Evolutionary conservation across 176 grass and related monocot species (phyloP).

Genomic region (Zoysia pacifica): DNA sequence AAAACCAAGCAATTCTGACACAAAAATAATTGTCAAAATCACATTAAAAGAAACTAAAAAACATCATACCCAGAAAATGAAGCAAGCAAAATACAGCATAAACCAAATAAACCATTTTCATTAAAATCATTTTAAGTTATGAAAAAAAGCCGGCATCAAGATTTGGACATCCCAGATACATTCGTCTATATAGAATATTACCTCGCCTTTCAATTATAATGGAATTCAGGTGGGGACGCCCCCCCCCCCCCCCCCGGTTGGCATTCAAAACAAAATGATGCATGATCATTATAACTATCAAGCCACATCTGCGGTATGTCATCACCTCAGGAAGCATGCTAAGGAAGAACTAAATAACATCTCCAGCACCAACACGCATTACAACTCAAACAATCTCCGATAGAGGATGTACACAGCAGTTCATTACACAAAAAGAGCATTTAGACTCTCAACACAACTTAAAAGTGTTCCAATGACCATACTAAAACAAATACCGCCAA

Average conservation of each 20-base stretch:
- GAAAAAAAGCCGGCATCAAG: conserved; percentile 5
- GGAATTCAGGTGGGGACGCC: too few relatives aligned
- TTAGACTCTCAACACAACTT: too few relatives aligned
- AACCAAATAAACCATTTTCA: neutral
- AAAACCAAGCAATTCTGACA: conserved; percentile 3
- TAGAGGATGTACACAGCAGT: too few relatives aligned
- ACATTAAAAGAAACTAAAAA: neutral
- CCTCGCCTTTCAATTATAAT: neutral
- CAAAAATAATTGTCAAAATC: conserved; percentile 9
- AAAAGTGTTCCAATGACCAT: too few relatives aligned
- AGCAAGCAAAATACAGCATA: conserved; percentile 13
- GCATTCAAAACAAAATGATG: neutral
- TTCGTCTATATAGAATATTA: conserved; percentile 21
- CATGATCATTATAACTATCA: neutral
- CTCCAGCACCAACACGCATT: neutral
- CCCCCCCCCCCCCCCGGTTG: neutral
- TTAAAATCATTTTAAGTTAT: conserved; percentile 17
- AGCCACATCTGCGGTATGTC: neutral
- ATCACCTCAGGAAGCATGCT: neutral
- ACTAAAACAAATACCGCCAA: too few relatives aligned
- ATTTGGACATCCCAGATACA: neutral
- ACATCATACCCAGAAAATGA: neutral
- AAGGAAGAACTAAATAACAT: neutral
- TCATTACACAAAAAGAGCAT: too few relatives aligned
- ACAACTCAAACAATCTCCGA: neutral